Evolutionary conservation across 371 early-diverging fungal genomes (phyloP).

Genomic region (Mortierella sp.): DNA sequence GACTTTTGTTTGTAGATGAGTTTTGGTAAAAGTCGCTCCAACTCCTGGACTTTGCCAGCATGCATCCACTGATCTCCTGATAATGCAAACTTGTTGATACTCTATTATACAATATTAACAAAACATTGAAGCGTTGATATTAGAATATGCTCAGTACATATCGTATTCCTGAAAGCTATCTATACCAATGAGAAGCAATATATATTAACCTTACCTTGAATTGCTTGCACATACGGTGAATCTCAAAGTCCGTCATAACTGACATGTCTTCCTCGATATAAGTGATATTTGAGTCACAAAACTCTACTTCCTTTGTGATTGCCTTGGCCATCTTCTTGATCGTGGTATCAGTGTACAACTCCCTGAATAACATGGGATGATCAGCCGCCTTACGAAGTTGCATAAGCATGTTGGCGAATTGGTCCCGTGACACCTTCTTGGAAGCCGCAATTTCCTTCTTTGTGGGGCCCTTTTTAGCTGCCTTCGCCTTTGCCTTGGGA

Average conservation of each 20-base stretch:
- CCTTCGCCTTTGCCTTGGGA: slow-evolving; percentile 23
- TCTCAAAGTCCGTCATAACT: slow-evolving; percentile 88
- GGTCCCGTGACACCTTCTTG: slow-evolving; percentile 16
- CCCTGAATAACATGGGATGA: slow-evolving; percentile 86
- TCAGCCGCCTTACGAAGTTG: slow-evolving; percentile 88
- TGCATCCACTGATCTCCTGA: slow-evolving; percentile 77
- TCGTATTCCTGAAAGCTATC: not conserved
- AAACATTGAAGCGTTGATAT: not conserved
- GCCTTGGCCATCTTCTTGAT: slow-evolving; percentile 76
- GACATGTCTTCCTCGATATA: slow-evolving; percentile 91
- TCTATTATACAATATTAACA: slow-evolving; percentile 30
- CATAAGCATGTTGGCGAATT: slow-evolving; percentile 79
- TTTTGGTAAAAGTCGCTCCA: slow-evolving; percentile 71
- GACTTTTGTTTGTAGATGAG: slow-evolving; percentile 68
- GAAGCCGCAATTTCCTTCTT: slow-evolving; percentile 27
- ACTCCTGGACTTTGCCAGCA: slow-evolving; percentile 78
- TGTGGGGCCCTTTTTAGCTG: slow-evolving; percentile 9
- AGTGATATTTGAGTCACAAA: slow-evolving; percentile 77
- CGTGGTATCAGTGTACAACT: slow-evolving; percentile 67
- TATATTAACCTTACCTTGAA: slow-evolving; percentile 61
- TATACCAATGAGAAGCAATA: not conserved
- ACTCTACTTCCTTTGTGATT: slow-evolving; percentile 73
- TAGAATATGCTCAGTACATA: not conserved
- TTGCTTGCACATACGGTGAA: slow-evolving; percentile 77
- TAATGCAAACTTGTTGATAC: slow-evolving; percentile 66